phyloP scores from a whole-genome alignment of 163 green algal species.

The Coccomyxa subellipsoidea region DNA sequence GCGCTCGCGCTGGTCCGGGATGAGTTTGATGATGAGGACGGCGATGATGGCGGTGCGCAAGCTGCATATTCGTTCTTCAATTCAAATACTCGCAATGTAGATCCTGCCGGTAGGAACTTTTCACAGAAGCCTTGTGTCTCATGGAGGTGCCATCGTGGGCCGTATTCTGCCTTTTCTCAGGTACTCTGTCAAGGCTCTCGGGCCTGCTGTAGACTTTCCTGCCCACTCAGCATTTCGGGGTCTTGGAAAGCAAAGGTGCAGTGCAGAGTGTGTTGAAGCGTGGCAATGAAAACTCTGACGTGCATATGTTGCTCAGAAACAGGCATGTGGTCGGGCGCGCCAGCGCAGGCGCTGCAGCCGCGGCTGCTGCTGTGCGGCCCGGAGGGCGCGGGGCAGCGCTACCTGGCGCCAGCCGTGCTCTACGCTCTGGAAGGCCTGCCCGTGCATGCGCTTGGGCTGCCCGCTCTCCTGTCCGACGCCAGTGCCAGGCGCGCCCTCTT shows the following conservation, averaged over 20 bases:
- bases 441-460: slow-evolving; percentile 75
- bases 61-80: not conserved
- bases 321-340: not conserved
- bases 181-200: no score
- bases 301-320: not conserved
- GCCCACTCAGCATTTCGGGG: no score
- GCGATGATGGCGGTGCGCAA: not conserved
- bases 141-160: no score
- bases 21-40: not conserved
- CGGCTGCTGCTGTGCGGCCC: slow-evolving; percentile 65
- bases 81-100: not conserved
- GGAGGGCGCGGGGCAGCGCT: slow-evolving; percentile 63
- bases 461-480: slow-evolving; percentile 72
- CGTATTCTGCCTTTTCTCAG: no score
- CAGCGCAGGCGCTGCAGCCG: slow-evolving; percentile 27
- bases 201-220: no score
- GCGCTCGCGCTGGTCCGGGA: not conserved
- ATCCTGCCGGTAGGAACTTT: no score
- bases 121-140: no score
- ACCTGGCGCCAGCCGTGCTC: slow-evolving; percentile 79
- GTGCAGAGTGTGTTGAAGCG: no score
- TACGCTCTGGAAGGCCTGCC: slow-evolving; percentile 83
- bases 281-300: no score
- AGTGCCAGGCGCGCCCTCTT: slow-evolving; percentile 40
- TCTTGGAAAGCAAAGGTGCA: no score